Evolutionary conservation across 306 rosid species (phyloP).

Genomic region (Purshia tridentata): DNA sequence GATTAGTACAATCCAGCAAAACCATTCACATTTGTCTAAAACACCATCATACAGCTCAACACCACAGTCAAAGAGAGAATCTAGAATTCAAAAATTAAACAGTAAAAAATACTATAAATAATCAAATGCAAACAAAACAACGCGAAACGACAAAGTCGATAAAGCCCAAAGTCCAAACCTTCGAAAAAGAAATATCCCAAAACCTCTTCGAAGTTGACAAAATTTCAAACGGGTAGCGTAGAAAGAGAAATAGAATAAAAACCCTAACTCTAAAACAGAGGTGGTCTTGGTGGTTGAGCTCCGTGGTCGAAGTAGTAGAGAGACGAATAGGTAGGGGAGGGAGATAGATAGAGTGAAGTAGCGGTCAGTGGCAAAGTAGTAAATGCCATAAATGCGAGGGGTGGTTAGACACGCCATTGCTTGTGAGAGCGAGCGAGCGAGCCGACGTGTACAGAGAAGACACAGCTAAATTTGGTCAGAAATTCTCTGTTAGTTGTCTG

Average conservation of each 20-base stretch:
- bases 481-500: background rate
- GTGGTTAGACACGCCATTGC: conserved; percentile 32
- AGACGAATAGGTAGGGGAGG: conserved; percentile 4
- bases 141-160: conserved; percentile 45
- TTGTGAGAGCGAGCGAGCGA: conserved; percentile 23
- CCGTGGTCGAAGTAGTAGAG: conserved; percentile 4
- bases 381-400: conserved; percentile 49
- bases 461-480: conserved; percentile 1
- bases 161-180: conserved; percentile 24
- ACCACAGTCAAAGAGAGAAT: conserved; percentile 38
- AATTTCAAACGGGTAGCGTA: conserved; percentile 36
- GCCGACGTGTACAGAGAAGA: conserved; percentile 24
- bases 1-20: background rate
- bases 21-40: conserved; percentile 3
- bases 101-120: conserved; percentile 25
- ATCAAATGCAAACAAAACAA: conserved; percentile 19
- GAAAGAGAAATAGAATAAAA: conserved; percentile 33
- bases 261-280: conserved; percentile 35
- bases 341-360: background rate
- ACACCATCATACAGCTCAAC: conserved; percentile 22
- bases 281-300: conserved; percentile 34
- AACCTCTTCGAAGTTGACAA: conserved; percentile 36
- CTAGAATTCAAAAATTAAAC: conserved; percentile 33
- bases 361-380: conserved; percentile 48
- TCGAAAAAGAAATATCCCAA: conserved; percentile 14